These are phyloP conservation scores for Flaveria ramosissima DNA, from an alignment of 129 eudicot species.

Conservation along the genomic window DNA sequence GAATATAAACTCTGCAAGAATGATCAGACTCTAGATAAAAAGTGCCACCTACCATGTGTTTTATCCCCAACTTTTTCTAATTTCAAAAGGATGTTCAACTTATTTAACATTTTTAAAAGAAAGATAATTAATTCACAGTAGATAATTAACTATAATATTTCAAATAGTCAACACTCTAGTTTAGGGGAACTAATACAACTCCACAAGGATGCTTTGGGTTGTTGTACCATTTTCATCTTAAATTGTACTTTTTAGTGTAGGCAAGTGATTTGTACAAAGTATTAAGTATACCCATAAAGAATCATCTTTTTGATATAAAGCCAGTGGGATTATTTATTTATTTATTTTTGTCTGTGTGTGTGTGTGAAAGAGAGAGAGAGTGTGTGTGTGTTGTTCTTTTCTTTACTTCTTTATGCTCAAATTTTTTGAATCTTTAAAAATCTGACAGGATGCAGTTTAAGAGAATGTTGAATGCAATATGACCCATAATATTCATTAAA, in stretches of 20 bases:
- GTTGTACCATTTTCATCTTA: background rate
- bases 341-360: slow-evolving; percentile 12
- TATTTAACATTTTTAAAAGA: background rate
- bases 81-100: background rate
- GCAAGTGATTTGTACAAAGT: background rate
- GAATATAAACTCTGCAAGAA: slow-evolving; percentile 5
- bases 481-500: slow-evolving; percentile 41
- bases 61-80: background rate
- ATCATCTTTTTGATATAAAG: slow-evolving; percentile 29
- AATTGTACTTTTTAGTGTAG: background rate
- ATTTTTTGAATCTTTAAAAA: slow-evolving; percentile 29
- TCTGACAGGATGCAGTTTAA: slow-evolving; percentile 49
- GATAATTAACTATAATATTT: background rate
- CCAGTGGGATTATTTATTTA: background rate
- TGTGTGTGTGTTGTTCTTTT: background rate
- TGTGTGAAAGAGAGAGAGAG: slow-evolving; percentile 12
- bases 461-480: slow-evolving; percentile 59
- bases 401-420: slow-evolving; percentile 17
- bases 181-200: background rate
- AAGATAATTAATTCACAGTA: background rate
- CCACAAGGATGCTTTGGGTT: background rate
- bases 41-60: slow-evolving; percentile 13
- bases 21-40: slow-evolving; percentile 22
- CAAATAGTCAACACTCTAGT: slow-evolving; percentile 10
- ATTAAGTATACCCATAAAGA: background rate